Evolutionary conservation across 345 rosid genomes (phyloP).

Genomic region (Pistacia atlantica): DNA sequence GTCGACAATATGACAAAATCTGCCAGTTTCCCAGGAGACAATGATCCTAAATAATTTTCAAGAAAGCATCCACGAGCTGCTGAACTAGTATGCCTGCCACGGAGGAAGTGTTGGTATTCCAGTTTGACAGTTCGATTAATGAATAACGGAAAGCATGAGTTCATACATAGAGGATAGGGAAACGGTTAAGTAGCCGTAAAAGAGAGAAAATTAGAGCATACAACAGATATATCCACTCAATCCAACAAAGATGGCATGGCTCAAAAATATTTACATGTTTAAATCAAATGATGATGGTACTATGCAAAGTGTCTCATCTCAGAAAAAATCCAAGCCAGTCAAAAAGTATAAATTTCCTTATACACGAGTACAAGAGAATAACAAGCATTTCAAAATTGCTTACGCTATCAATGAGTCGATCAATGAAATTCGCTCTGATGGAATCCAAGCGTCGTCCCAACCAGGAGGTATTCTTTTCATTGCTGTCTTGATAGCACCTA

Average conservation of each 20-base stretch:
- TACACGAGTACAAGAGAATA: neutral
- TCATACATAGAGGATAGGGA: no score
- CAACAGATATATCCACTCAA: neutral
- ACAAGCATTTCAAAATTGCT: slow-evolving; percentile 24
- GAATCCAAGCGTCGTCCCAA: slow-evolving; percentile 73
- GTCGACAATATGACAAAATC: slow-evolving; percentile 73
- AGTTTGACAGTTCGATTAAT: neutral
- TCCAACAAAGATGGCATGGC: neutral
- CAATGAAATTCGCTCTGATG: slow-evolving; percentile 70
- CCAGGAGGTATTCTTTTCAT: slow-evolving; percentile 77
- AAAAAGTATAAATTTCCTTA: neutral
- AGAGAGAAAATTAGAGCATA: neutral
- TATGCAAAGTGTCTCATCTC: neutral
- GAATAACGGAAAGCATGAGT: neutral
- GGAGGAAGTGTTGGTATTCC: slow-evolving; percentile 9
- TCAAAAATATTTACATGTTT: neutral
- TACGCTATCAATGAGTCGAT: slow-evolving; percentile 70
- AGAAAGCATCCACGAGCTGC: slow-evolving; percentile 88
- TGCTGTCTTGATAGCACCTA: slow-evolving; percentile 65
- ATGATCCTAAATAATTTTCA: slow-evolving; percentile 72
- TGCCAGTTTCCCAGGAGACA: slow-evolving; percentile 74
- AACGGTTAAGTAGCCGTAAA: no score
- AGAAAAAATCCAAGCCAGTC: neutral
- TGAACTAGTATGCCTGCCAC: slow-evolving; percentile 74
- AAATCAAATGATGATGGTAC: neutral